Evolutionary conservation across 192 early-diverging fungal species (phyloP).

Genomic region (Allomyces macrogynus): DNA sequence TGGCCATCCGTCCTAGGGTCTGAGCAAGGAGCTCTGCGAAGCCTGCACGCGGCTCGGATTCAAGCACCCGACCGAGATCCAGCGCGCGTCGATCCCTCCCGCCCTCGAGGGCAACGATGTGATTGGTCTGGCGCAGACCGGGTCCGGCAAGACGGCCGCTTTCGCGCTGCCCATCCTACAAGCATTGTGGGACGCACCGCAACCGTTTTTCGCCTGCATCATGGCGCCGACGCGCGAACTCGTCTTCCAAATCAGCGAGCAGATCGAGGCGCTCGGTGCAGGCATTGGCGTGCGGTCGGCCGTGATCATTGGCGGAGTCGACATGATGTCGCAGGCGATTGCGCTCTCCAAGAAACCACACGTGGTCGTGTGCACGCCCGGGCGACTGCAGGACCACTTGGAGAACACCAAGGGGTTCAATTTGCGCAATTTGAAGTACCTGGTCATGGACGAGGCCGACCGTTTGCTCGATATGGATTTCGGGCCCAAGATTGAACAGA

Average conservation of each 20-base stretch:
- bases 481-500: constrained; percentile 89
- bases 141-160: constrained; percentile 72
- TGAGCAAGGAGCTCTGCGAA: constrained; percentile 72
- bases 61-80: constrained; percentile 80
- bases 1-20: constrained; percentile 23
- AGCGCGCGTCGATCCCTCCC: constrained; percentile 72
- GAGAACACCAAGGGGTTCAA: constrained; percentile 98
- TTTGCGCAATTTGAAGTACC: constrained; percentile 70
- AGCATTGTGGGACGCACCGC: constrained; percentile 66
- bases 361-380: constrained; percentile 85
- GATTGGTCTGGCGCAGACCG: constrained; percentile 96
- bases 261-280: constrained; percentile 73
- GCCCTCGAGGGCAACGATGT: constrained; percentile 77
- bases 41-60: constrained; percentile 74
- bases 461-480: constrained; percentile 85
- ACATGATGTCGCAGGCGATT: constrained; percentile 88
- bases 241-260: constrained; percentile 83
- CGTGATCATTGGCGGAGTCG: constrained; percentile 90
- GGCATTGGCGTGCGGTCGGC: constrained; percentile 79
- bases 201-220: constrained; percentile 79
- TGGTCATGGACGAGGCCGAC: constrained; percentile 89
- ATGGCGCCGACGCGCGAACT: constrained; percentile 94
- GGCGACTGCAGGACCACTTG: constrained; percentile 82
- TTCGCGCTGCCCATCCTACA: constrained; percentile 74
- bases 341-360: constrained; percentile 88